These are phyloP conservation scores for Globisporangium alternatum DNA, from an alignment of 352 stramenopile genomes.

Conservation along the genomic window DNA sequence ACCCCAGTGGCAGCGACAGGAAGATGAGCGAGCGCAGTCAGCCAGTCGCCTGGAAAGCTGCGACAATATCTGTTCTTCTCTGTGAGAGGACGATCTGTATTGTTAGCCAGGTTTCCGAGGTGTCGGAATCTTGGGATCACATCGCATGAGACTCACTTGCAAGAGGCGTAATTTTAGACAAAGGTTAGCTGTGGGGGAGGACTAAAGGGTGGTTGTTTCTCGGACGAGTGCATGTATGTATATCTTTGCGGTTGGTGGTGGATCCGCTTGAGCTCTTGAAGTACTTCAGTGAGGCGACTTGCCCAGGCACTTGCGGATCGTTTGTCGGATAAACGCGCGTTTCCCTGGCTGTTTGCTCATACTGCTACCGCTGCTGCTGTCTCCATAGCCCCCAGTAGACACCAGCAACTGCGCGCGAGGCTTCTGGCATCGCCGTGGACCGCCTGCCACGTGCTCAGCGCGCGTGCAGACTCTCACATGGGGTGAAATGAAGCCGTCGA, in stretches of 20 bases:
- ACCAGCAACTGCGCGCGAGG: not conserved
- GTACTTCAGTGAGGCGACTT: not conserved
- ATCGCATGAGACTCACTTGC: not conserved
- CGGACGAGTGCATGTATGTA: not conserved
- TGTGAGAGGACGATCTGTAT: not conserved
- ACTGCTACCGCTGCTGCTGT: not conserved
- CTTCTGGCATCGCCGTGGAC: not conserved
- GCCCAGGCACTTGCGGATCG: slow-evolving; percentile 1
- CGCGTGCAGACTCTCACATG: not conserved
- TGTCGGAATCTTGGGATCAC: not conserved
- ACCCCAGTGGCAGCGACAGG: not conserved
- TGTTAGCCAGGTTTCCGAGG: not conserved
- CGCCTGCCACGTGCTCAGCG: not conserved
- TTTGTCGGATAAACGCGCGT: slow-evolving; percentile 1
- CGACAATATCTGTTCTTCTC: not conserved
- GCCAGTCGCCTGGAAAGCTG: not conserved
- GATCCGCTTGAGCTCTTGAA: too few species aligned
- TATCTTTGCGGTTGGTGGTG: too few species aligned
- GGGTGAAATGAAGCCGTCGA: not conserved
- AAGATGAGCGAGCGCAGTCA: not conserved
- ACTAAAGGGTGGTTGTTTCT: not conserved
- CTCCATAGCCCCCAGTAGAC: not conserved
- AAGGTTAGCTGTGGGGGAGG: not conserved
- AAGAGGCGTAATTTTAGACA: not conserved
- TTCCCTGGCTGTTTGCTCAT: not conserved